Evolutionary conservation across 306 rosid genomes (phyloP).

Genomic region (Trichosanthes cucumerina): DNA sequence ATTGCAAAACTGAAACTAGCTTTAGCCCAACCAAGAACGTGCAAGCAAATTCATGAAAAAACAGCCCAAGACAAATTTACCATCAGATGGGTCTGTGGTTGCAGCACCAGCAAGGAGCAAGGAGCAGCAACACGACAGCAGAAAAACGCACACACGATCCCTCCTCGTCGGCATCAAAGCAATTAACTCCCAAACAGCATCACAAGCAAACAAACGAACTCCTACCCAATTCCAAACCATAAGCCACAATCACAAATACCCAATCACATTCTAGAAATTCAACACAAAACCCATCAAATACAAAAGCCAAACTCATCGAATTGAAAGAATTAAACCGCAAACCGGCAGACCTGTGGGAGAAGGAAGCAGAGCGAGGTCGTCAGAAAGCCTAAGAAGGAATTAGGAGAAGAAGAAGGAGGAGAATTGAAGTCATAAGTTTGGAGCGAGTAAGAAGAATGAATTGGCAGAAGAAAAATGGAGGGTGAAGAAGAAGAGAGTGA

Average conservation of each 20-base stretch:
- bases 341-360: not conserved
- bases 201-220: not conserved
- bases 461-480: not conserved
- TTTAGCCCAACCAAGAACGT: not conserved
- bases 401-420: not conserved
- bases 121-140: conserved; percentile 25
- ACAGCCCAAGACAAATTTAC: conserved; percentile 18
- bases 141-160: conserved; percentile 30
- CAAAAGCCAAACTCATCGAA: not conserved
- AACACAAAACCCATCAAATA: not conserved
- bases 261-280: not conserved
- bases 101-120: conserved; percentile 26
- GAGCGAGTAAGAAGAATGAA: not conserved
- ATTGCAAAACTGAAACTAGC: not conserved
- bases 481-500: not conserved
- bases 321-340: not conserved
- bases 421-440: not conserved
- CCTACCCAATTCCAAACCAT: not conserved
- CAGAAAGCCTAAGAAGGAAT: not conserved
- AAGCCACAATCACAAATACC: not conserved
- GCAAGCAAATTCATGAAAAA: not conserved
- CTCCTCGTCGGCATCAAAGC: conserved; percentile 30
- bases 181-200: conserved; percentile 1
- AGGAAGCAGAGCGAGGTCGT: not conserved
- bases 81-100: conserved; percentile 60